Evolutionary conservation across 2,329 filamentous ascomycete species (phyloP).

Genomic region (Cytospora chrysosperma): DNA sequence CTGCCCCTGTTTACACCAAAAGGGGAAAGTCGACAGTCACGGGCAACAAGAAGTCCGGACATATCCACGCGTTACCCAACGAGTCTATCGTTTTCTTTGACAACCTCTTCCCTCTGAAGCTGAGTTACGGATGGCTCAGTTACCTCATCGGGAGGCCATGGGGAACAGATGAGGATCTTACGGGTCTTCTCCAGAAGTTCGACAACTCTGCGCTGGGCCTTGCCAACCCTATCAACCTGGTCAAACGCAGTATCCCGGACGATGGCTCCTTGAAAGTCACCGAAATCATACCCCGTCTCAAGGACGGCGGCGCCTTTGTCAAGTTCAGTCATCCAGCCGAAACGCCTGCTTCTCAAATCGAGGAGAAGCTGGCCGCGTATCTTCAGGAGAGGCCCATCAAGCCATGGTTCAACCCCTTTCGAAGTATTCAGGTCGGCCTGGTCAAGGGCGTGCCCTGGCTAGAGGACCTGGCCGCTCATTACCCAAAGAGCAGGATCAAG

Average conservation of each 20-base stretch:
- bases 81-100: conserved; percentile 90
- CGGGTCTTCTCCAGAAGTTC: conserved; percentile 51
- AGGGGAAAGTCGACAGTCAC: conserved; percentile 45
- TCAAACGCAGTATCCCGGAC: conserved; percentile 61
- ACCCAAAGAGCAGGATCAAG: conserved; percentile 72
- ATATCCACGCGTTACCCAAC: conserved; percentile 73
- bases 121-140: conserved; percentile 40
- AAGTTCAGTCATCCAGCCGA: conserved; percentile 64
- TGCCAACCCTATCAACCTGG: conserved; percentile 52
- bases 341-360: conserved; percentile 25
- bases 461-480: conserved; percentile 66
- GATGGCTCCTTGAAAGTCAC: conserved; percentile 62
- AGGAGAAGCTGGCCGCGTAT: conserved; percentile 53
- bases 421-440: conserved; percentile 65
- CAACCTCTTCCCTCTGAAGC: conserved; percentile 81
- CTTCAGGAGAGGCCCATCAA: conserved; percentile 70
- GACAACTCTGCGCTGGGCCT: conserved; percentile 50
- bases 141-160: conserved; percentile 44
- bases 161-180: conserved; percentile 49
- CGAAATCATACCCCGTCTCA: conserved; percentile 78
- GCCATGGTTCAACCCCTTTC: conserved; percentile 88
- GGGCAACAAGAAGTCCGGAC: conserved; percentile 69
- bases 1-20: neutral
- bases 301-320: conserved; percentile 91
- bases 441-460: conserved; percentile 90